Conservation (phyloP, 1,284 basidiomycete genomes). For the Coniferiporia weirii region DNA sequence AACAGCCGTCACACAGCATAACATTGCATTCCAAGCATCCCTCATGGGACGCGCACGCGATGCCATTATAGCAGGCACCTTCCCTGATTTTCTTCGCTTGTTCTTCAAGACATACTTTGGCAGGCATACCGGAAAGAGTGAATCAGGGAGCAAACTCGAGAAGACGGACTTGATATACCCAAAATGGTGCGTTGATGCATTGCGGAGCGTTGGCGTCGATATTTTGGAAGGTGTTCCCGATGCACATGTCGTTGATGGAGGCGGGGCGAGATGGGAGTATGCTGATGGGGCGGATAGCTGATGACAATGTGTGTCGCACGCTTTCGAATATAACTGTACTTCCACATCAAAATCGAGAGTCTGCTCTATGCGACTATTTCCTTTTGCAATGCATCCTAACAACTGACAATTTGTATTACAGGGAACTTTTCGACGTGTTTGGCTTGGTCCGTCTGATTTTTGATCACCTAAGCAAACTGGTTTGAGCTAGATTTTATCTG, state of each 20-base stretch:
- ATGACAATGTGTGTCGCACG: not conserved
- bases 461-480: no score
- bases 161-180: conserved; percentile 51
- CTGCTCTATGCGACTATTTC: not conserved
- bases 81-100: conserved; percentile 65
- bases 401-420: not conserved
- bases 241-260: conserved; percentile 48
- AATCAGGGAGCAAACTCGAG: not conserved
- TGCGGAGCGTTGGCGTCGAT: conserved; percentile 72
- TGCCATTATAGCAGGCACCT: conserved; percentile 69
- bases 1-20: conserved; percentile 71
- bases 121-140: conserved; percentile 26
- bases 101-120: conserved; percentile 76
- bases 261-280: conserved; percentile 74
- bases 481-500: no score
- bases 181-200: conserved; percentile 77
- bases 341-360: not conserved
- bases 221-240: conserved; percentile 48
- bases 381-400: not conserved
- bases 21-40: conserved; percentile 75
- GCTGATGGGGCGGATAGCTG: conserved; percentile 24
- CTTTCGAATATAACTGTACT: not conserved
- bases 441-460: no score
- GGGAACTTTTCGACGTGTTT: no score
- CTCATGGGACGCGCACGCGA: conserved; percentile 75